Conservation (phyloP, 1,139 yeast genomes). For the Meyerozyma guilliermondii region DNA sequence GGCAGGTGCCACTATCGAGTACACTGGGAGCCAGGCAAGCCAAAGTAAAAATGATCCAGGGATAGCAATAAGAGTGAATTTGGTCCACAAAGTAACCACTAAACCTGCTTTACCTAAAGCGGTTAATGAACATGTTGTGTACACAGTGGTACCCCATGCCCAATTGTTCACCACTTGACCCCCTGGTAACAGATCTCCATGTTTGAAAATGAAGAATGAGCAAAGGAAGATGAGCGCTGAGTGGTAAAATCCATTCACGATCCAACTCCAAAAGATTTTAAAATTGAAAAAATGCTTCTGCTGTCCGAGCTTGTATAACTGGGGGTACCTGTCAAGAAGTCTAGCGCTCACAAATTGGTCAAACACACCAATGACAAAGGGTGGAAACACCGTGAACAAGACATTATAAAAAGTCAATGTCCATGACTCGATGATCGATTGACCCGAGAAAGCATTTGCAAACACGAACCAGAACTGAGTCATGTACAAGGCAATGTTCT, state of each 20-base stretch:
- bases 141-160: conserved; percentile 92
- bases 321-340: conserved; percentile 86
- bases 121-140: conserved; percentile 82
- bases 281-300: conserved; percentile 84
- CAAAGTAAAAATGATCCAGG: conserved; percentile 90
- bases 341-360: conserved; percentile 95
- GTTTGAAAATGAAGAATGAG: conserved; percentile 60
- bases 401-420: conserved; percentile 94
- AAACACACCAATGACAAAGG: conserved; percentile 92
- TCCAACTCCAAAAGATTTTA: conserved; percentile 96
- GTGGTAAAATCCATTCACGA: conserved; percentile 90
- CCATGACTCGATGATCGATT: conserved; percentile 96
- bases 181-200: conserved; percentile 59
- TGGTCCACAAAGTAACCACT: conserved; percentile 91
- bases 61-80: conserved; percentile 83
- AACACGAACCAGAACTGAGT: conserved; percentile 98
- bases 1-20: conserved; percentile 80
- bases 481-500: conserved; percentile 92
- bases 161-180: conserved; percentile 87
- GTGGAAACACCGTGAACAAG: conserved; percentile 92
- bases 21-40: conserved; percentile 83
- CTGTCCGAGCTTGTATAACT: conserved; percentile 87
- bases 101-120: conserved; percentile 94
- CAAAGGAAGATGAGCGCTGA: conserved; percentile 81
- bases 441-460: conserved; percentile 89